Evolutionary conservation across 805 yeast species (phyloP), one percentile per base, ranked within the genome.

Genomic region (Isabelozyma heimii): DNA sequence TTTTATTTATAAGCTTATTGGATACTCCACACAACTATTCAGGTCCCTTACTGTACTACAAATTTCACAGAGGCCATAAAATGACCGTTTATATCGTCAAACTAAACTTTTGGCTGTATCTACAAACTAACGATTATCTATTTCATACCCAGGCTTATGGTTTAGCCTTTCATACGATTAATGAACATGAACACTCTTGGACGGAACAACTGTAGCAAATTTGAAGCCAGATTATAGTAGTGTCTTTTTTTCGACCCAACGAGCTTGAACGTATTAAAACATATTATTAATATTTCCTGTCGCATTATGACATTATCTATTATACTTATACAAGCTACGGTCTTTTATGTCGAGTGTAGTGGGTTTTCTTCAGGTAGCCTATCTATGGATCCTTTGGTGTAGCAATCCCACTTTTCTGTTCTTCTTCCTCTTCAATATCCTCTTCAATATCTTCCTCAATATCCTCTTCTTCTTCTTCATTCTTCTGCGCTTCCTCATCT

Each of bases 341-440:
- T 20, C 24, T 20, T 20, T 6, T 20, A 20, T 20, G 24, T 20
- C 24, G 24, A 20, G 24, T 20, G 24, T 3, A 20, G 24, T 5
- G 24, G 2, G 24, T 20, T 20, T 20, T 20, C 24, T 20, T 20
- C 6, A 6, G 6, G 24, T 6, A 20, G 24, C 24, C 24, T 15
- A 15, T 13, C 17, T 14, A 37, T 14, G 39, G 43, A 47, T 53
- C 56, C 5, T 46, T 45, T 28, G 56, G 56, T 3, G 56, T 53
- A 37, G 50, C 47, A 42, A 47, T 43, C 13, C 52, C 38, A 14
- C 55, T 67, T 3, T 56, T 72, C 37, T 55, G 68, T n/a, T 62
- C 75, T 15, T 63, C 73, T 2, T 66, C 79, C 8, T 68, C 79
- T 6, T 67, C 78, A 5, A 66, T 76, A 8, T 51, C 55, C n/a